A percentile compares a stretch with the other conserved stretches of the same genome.
Conservation (phyloP, 495 filamentous ascomycete genomes). For the Talaromyces ruber region DNA sequence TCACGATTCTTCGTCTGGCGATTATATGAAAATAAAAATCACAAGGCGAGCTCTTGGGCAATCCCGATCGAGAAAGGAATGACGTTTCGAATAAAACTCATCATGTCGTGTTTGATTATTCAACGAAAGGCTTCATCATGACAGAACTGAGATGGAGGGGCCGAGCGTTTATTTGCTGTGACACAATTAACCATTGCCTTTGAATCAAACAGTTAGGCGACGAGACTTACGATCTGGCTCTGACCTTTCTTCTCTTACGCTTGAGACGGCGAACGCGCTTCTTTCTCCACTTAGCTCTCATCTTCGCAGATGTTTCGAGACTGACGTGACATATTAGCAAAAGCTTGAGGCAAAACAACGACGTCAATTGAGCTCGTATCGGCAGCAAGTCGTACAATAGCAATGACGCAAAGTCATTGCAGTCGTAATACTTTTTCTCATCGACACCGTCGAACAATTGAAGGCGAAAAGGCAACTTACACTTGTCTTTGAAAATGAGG, state of each 20-base stretch:
- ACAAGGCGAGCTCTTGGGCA: background rate
- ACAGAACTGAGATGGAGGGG: conserved; percentile 52
- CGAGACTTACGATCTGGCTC: conserved; percentile 72
- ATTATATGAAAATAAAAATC: background rate
- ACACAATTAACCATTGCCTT: background rate
- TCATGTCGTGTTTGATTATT: conserved; percentile 37
- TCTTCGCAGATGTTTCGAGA: conserved; percentile 51
- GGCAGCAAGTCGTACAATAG: background rate
- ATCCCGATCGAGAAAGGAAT: background rate
- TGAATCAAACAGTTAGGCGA: background rate
- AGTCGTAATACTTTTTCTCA: background rate
- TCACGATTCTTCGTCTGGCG: background rate
- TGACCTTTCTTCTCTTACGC: conserved; percentile 98
- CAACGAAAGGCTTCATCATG: conserved; percentile 30
- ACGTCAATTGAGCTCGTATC: background rate
- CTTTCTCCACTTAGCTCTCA: conserved; percentile 99
- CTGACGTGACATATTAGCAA: conserved; percentile 5
- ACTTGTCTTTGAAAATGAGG: conserved; percentile 44
- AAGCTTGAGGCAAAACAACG: background rate
- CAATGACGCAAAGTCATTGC: background rate
- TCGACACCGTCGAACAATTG: background rate
- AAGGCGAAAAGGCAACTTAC: conserved; percentile 26
- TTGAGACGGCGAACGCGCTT: conserved; percentile 97
- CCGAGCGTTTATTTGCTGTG: conserved; percentile 66
- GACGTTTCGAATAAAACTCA: background rate